Conservation (phyloP, 2,329 filamentous ascomycete species). For the Ophiocordyceps camponoti-leonardi region DNA sequence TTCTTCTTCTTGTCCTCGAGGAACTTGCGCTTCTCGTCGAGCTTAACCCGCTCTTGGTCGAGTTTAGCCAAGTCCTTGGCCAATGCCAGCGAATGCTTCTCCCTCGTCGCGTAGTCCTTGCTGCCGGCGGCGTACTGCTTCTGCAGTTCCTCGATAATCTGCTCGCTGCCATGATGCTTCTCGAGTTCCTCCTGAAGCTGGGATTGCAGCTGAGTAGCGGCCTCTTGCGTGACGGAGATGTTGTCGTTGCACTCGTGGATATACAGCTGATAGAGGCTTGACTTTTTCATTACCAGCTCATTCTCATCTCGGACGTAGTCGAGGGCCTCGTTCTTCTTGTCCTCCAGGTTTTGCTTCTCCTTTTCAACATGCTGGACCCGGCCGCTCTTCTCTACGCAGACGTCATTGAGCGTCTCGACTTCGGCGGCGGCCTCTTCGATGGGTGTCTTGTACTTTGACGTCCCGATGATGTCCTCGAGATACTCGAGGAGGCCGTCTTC, state of each 20-base stretch:
- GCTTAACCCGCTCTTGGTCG: conserved; percentile 93
- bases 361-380: conserved; percentile 97
- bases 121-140: conserved; percentile 67
- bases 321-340: conserved; percentile 91
- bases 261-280: conserved; percentile 82
- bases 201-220: conserved; percentile 76
- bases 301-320: conserved; percentile 86
- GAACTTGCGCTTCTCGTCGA: conserved; percentile 96
- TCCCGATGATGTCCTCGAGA: conserved; percentile 95
- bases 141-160: conserved; percentile 77
- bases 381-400: conserved; percentile 86
- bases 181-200: conserved; percentile 76
- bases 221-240: conserved; percentile 72
- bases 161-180: conserved; percentile 79
- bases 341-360: conserved; percentile 80
- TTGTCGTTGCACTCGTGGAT: conserved; percentile 81
- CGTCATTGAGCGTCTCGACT: conserved; percentile 83
- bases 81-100: conserved; percentile 64
- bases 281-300: conserved; percentile 76
- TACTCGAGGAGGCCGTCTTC: conserved; percentile 95
- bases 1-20: conserved; percentile 83
- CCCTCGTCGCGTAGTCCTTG: conserved; percentile 67
- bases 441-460: conserved; percentile 92
- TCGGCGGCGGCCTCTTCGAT: conserved; percentile 88
- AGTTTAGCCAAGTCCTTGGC: conserved; percentile 81